Evolutionary conservation across 768 basidiomycete genomes (phyloP).

Genomic region (Russula dissimulans): DNA sequence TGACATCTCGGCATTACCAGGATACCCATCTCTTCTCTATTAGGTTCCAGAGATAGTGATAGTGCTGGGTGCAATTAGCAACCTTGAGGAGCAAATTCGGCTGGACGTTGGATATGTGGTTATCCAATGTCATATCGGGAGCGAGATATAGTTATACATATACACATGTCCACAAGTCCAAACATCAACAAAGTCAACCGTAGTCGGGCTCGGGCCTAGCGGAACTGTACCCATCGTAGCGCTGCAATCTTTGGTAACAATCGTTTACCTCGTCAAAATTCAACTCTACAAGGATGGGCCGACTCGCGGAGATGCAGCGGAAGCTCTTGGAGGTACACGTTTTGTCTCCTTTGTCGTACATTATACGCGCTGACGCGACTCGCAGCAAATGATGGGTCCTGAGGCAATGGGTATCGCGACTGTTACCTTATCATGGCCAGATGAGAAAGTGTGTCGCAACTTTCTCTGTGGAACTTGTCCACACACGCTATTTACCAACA

Average conservation of each 20-base stretch:
- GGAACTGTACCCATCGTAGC: too few relatives aligned
- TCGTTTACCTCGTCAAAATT: not conserved
- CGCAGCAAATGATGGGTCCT: slow-evolving; percentile 99
- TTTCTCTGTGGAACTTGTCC: slow-evolving; percentile 99
- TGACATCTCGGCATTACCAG: too few relatives aligned
- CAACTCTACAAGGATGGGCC: slow-evolving; percentile 56
- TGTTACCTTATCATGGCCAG: slow-evolving; percentile 85
- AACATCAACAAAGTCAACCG: slow-evolving; percentile 1
- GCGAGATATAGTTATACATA: not conserved
- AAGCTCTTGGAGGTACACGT: slow-evolving; percentile 66
- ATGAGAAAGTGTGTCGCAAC: slow-evolving; percentile 97
- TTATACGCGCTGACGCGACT: slow-evolving; percentile 26
- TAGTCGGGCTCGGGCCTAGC: not conserved
- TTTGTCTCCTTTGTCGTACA: not conserved
- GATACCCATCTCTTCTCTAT: too few relatives aligned
- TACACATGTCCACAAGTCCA: not conserved
- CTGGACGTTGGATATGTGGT: too few relatives aligned
- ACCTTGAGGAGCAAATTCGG: too few relatives aligned
- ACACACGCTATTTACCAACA: slow-evolving; percentile 95
- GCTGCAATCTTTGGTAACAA: not conserved
- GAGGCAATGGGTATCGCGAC: slow-evolving; percentile 97
- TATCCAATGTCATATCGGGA: too few relatives aligned
- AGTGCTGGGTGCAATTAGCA: too few relatives aligned
- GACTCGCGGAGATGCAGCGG: slow-evolving; percentile 94
- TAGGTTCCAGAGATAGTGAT: too few relatives aligned